Evolutionary conservation across 148 eudicot genomes (phyloP), one percentile per base, ranked within the genome.

Genomic region (Rheum nobile): DNA sequence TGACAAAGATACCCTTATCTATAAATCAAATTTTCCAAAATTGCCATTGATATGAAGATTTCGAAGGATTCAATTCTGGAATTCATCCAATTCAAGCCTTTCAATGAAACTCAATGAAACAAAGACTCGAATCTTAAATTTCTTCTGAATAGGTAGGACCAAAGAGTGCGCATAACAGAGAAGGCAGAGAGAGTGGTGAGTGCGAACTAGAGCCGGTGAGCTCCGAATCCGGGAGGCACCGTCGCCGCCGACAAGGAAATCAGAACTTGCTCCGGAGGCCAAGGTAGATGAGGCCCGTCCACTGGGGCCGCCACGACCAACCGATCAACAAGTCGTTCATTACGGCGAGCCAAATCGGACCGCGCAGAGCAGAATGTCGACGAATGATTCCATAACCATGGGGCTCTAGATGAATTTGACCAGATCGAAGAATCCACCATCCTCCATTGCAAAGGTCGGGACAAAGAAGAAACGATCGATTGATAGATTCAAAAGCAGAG

Each of bases 281-380:
- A 16, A 83, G 76, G 59, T 16, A 83, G 31, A 83, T 8, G 6
- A 92, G 71, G 0, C 96, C 93, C 28, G 91, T 85, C 98, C 98
- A 92, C 38, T 94, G 73, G 2, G 98, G 98, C 43, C 89, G 77
- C 98, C 98, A 92, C 0, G 98, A 87, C 98, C 98, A 92, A 3
- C 98, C 98, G 81, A 92, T 90, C 55, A 88, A 24, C 12, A 92
- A 78, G 0, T 96, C 98, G 57, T 90, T 90, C 87, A 85, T 86
- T 0, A 92, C 84, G 9, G 98, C 96, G 0, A 87, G 59, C 98
- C 98, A 92, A 32, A 92, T 90, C 14, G n/a, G n/a, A n/a, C n/a
- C n/a, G n/a, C n/a, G n/a, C n/a, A n/a, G n/a, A n/a, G n/a, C n/a
- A n/a, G n/a, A n/a, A n/a, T n/a, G n/a, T n/a, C n/a, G n/a, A n/a